These are phyloP conservation scores for Elsinoe arachidis DNA, from an alignment of 2,329 filamentous ascomycete genomes.

Conservation along the genomic window DNA sequence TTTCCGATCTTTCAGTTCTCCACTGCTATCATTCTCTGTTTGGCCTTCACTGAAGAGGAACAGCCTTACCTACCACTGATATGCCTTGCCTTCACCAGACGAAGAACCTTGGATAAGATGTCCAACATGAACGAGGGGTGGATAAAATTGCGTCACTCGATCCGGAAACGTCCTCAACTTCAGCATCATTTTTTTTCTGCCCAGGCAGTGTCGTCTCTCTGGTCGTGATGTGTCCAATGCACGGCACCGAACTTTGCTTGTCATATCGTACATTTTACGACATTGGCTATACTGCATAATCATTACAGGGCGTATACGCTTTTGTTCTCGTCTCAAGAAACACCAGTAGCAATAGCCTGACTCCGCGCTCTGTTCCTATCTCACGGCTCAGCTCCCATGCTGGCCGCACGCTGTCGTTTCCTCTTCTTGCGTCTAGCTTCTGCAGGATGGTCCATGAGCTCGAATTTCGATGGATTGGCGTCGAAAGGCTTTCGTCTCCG, in stretches of 20 bases:
- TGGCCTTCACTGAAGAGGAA: not conserved
- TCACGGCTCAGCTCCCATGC: constrained; percentile 10
- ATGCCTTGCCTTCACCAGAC: too few species aligned
- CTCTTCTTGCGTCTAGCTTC: constrained; percentile 11
- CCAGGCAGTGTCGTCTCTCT: not conserved
- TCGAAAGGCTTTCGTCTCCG: constrained; percentile 44
- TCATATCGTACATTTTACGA: not conserved
- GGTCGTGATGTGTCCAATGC: not conserved
- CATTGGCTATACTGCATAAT: not conserved
- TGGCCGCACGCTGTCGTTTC: constrained; percentile 10
- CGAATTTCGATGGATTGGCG: constrained; percentile 24
- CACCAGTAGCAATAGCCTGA: not conserved
- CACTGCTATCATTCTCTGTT: not conserved
- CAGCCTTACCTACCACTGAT: not conserved
- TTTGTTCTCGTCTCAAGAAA: not conserved
- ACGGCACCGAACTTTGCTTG: not conserved
- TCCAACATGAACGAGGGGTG: not conserved
- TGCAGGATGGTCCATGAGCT: not conserved
- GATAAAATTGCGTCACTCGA: not conserved
- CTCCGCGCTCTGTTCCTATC: not conserved
- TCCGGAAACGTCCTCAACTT: not conserved
- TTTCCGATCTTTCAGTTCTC: not conserved
- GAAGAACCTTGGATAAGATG: too few species aligned
- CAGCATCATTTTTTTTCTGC: constrained; percentile 6
- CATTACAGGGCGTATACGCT: not conserved